Percentiles rank a stretch among this genome's conserved stretches.
phyloP scores from a whole-genome alignment of 2,329 filamentous ascomycete species.

The Hirsutella minnesotensis region DNA sequence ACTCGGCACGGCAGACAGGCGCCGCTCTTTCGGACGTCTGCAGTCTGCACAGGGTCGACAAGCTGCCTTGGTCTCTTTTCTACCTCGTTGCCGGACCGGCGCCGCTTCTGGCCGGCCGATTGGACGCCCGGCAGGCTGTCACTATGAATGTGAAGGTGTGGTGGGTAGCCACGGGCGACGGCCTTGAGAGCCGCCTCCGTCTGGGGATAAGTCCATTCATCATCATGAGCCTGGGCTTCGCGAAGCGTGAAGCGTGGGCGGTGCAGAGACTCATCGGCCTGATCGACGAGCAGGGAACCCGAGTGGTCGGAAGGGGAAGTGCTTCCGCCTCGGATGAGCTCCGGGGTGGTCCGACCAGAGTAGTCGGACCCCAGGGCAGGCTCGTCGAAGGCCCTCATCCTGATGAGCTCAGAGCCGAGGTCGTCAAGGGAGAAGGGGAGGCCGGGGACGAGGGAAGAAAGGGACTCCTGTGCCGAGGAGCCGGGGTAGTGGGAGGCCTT shows the following conservation, averaged over 20 bases:
- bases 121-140: conserved; percentile 11
- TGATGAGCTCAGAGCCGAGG: conserved; percentile 18
- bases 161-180: conserved; percentile 17
- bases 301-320: conserved; percentile 28
- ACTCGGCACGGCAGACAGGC: conserved; percentile 37
- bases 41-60: conserved; percentile 30
- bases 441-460: conserved; percentile 22
- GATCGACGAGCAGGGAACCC: conserved; percentile 20
- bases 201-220: conserved; percentile 29
- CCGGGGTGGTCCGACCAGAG: conserved; percentile 25
- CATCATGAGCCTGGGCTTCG: conserved; percentile 24
- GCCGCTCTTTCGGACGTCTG: conserved; percentile 34
- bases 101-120: conserved; percentile 21
- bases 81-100: conserved; percentile 18
- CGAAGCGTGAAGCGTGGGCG: conserved; percentile 18
- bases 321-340: conserved; percentile 24
- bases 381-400: conserved; percentile 22
- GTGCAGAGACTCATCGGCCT: conserved; percentile 17
- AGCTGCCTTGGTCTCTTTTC: conserved; percentile 26
- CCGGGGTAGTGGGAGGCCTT: conserved; percentile 16
- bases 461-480: conserved; percentile 15
- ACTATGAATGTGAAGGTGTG: conserved; percentile 18
- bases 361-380: conserved; percentile 21
- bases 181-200: conserved; percentile 18
- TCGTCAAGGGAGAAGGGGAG: conserved; percentile 19